Evolutionary conservation across 2,329 filamentous ascomycete genomes (phyloP), one percentile per base, ranked within the genome.

Genomic region (Trichophyton rubrum): DNA sequence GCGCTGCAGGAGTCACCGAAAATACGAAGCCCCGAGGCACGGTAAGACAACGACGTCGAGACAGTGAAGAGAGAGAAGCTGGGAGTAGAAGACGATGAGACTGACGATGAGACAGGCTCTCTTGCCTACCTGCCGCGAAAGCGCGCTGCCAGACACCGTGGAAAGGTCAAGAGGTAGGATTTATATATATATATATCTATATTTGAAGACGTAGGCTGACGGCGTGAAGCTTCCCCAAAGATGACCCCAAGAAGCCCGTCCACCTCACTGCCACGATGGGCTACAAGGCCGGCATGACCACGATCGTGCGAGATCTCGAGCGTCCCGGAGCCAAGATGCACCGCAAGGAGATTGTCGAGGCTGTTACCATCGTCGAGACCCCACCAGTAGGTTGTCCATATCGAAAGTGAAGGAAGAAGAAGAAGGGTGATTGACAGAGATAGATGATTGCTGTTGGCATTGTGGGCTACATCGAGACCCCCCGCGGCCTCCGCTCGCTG

Each of bases 231-330:
- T 99, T 99, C 87, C 93, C 93, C 77, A 97, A 97, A 88, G 93
- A 99, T 89, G 91, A 99, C 85, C 83, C 90, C 75, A 97, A 97
- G 89, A 95, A 97, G 87, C 89, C 91, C 74, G 90, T 96, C 79
- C 93, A 99, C 85, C 86, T 99, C 74, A 99, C 93, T 67, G 93
- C 93, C 75, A 81, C 90, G 75, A 91, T 97, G 87, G 93, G 93
- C 78, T 99, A 99, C 87, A 99, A 99, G 90, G 93, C 93, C 77
- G 93, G 93, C 79, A 99, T 99, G 93, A 96, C 90, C 79, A 99
- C 93, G 74, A 93, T 97, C 80, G 93, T 99, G 78, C 92, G 93
- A 81, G 92, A 96, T 80, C 85, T 97, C 79, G 93, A 99, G 86
- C 89, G 93, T 80, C 93, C 93, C 69, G 93, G 93, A 80, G 93